Evolutionary conservation across 75 land plant species (phyloP).

Genomic region (Sequoiadendron giganteum): DNA sequence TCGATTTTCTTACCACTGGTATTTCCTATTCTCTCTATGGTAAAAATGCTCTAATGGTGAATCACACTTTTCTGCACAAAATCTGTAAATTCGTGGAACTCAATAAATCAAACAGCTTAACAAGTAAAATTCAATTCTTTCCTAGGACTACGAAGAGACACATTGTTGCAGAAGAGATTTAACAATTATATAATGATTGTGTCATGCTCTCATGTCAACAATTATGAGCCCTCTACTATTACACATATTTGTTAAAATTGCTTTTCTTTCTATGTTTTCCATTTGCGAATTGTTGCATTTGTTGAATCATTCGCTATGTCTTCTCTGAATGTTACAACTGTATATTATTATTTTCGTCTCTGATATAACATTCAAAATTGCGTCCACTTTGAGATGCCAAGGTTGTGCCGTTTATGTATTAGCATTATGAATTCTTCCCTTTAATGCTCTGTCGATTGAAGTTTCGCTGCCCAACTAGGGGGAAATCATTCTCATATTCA

Average conservation of each 20-base stretch:
- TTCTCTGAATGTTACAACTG: background rate
- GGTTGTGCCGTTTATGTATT: background rate
- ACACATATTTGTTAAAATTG: too few relatives aligned
- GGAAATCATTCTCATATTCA: too few relatives aligned
- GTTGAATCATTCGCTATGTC: background rate
- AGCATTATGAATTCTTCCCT: background rate
- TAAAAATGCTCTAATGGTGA: background rate
- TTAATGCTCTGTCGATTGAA: too few relatives aligned
- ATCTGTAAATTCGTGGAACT: background rate
- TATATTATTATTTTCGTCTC: too few relatives aligned
- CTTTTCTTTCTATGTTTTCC: background rate
- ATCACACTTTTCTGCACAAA: background rate
- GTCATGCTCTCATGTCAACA: background rate
- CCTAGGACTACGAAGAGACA: too few relatives aligned
- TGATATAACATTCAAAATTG: background rate
- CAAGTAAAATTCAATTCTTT: background rate
- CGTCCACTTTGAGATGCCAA: too few relatives aligned
- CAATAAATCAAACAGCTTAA: background rate
- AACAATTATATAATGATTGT: background rate
- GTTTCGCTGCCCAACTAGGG: too few relatives aligned
- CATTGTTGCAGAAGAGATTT: background rate
- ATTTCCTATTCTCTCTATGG: background rate
- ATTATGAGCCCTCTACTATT: too few relatives aligned
- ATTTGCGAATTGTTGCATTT: background rate
- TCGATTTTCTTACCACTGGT: conserved; percentile 70